Evolutionary conservation across 352 stramenopile species (phyloP).

Genomic region (Peronospora tabacina): DNA sequence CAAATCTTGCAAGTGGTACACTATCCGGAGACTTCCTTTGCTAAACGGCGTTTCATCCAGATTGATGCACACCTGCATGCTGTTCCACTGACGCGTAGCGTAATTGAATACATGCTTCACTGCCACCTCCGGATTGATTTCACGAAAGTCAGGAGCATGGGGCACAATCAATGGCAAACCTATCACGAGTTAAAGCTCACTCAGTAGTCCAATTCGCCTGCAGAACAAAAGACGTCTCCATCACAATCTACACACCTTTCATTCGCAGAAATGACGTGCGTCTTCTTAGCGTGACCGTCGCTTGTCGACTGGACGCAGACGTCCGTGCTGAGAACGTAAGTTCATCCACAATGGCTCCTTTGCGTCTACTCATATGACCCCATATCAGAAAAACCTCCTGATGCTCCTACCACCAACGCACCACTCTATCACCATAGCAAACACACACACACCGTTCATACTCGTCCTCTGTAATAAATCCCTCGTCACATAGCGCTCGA

Average conservation of each 20-base stretch:
- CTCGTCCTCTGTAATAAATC: conserved; percentile 71
- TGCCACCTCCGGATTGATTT: conserved; percentile 47
- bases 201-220: background rate
- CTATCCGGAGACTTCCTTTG: conserved; percentile 71
- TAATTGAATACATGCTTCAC: conserved; percentile 82
- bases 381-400: too few species aligned
- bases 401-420: background rate
- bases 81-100: conserved; percentile 62
- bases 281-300: conserved; percentile 28
- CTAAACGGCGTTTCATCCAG: conserved; percentile 78
- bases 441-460: conserved; percentile 46
- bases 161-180: conserved; percentile 72
- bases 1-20: conserved; percentile 74
- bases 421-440: background rate
- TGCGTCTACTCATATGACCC: conserved; percentile 32
- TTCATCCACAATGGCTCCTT: conserved; percentile 69
- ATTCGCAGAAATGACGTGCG: conserved; percentile 27
- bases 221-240: too few species aligned
- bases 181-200: conserved; percentile 1
- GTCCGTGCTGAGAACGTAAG: conserved; percentile 43
- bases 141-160: conserved; percentile 58
- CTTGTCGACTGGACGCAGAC: conserved; percentile 23
- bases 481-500: conserved; percentile 63
- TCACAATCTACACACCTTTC: conserved; percentile 22
- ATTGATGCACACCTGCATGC: conserved; percentile 53